Conservation (phyloP, 1,284 basidiomycete genomes). For the Microbotryum saponariae region DNA sequence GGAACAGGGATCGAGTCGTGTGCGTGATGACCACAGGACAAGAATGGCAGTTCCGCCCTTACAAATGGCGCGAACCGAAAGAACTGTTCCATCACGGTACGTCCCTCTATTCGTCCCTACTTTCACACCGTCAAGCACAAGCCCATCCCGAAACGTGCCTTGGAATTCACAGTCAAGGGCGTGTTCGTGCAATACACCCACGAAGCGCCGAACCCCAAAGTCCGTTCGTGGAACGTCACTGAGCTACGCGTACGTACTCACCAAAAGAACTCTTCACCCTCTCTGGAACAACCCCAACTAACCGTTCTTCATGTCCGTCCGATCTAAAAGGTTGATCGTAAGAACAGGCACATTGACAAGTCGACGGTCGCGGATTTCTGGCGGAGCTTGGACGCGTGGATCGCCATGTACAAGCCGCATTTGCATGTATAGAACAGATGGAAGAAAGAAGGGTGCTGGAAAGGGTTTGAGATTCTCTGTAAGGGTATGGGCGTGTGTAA, state of each 20-base stretch:
- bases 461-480: no score
- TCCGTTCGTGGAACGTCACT: conserved; percentile 94
- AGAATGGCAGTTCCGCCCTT: conserved; percentile 92
- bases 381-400: conserved; percentile 83
- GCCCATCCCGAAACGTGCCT: not conserved
- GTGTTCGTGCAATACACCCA: conserved; percentile 88
- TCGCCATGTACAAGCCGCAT: conserved; percentile 60
- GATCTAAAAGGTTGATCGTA: conserved; percentile 66
- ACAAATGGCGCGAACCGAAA: conserved; percentile 90
- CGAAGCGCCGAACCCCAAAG: conserved; percentile 75
- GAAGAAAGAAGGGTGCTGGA: no score
- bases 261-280: no score
- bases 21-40: conserved; percentile 97
- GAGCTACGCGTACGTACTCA: conserved; percentile 73
- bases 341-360: conserved; percentile 87
- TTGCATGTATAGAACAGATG: no score
- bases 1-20: conserved; percentile 69
- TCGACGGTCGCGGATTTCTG: conserved; percentile 90
- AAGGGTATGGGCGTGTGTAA: no score
- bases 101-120: conserved; percentile 28
- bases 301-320: not conserved
- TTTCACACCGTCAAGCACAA: conserved; percentile 4
- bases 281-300: no score
- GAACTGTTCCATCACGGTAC: conserved; percentile 85
- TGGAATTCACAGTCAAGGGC: conserved; percentile 62